A percentile compares a stretch with the other conserved stretches of the same genome.
Conservation (phyloP, 768 basidiomycete genomes). For the Dictyophora rubrovolvata region DNA sequence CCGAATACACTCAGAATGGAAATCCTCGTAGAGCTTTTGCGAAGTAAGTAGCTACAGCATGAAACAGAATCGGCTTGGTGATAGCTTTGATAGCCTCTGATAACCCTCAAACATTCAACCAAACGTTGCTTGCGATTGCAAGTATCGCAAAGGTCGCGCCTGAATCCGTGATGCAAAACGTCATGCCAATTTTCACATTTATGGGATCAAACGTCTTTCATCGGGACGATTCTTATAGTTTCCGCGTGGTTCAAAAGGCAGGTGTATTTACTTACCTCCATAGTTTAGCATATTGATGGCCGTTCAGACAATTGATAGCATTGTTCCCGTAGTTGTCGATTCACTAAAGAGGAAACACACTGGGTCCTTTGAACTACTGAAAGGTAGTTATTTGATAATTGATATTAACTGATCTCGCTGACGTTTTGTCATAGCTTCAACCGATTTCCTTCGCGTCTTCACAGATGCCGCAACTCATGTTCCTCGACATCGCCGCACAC, state of each 20-base stretch:
- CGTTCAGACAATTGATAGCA: conserved; percentile 76
- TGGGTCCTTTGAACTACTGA: conserved; percentile 48
- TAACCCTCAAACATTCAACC: conserved; percentile 92
- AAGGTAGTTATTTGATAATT: conserved; percentile 24
- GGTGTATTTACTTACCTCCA: conserved; percentile 4
- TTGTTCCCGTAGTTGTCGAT: conserved; percentile 86
- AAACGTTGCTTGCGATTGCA: conserved; percentile 81
- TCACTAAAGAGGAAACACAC: conserved; percentile 56
- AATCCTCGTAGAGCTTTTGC: conserved; percentile 77
- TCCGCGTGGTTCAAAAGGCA: conserved; percentile 90
- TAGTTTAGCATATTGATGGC: background rate
- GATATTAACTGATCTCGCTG: background rate
- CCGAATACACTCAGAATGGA: conserved; percentile 65
- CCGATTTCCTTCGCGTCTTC: conserved; percentile 82
- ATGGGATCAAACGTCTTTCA: conserved; percentile 99
- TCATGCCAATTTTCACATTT: conserved; percentile 98
- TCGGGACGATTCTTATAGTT: conserved; percentile 90
- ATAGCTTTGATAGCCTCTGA: conserved; percentile 47
- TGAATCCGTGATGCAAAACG: conserved; percentile 83
- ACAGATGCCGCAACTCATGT: conserved; percentile 88
- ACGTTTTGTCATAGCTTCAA: conserved; percentile 30
- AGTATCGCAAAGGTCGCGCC: conserved; percentile 76
- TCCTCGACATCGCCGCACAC: conserved; percentile 84
- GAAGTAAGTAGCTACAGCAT: conserved; percentile 37
- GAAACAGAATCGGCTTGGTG: background rate